A percentile compares a stretch with the other conserved stretches of the same genome.
Conservation (phyloP, 2,329 filamentous ascomycete species). For the Cladobotryum protrusum region DNA sequence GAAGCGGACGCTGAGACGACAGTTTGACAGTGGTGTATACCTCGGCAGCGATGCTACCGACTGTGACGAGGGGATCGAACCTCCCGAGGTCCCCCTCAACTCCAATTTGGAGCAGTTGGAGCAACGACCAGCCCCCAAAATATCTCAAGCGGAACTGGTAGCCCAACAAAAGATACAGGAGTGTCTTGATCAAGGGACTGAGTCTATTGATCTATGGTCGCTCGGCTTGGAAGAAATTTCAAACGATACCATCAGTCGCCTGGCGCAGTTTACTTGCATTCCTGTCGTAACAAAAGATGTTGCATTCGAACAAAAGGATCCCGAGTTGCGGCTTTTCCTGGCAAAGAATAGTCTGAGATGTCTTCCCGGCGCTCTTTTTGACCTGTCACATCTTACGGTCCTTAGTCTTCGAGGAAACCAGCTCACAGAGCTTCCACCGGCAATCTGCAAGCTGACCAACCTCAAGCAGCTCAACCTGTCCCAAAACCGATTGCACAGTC, state of each 20-base stretch:
- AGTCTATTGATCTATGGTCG: slow-evolving; percentile 57
- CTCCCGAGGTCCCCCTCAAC: slow-evolving; percentile 25
- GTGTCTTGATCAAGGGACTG: slow-evolving; percentile 53
- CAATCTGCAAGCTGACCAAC: slow-evolving; percentile 51
- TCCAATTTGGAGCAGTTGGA: slow-evolving; percentile 35
- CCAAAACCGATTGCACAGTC: slow-evolving; percentile 52
- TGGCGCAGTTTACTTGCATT: slow-evolving; percentile 49
- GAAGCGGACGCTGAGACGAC: slow-evolving; percentile 50
- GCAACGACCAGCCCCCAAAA: slow-evolving; percentile 21
- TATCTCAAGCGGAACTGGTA: slow-evolving; percentile 36
- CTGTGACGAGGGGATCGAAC: slow-evolving; percentile 33
- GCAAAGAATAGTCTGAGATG: slow-evolving; percentile 50
- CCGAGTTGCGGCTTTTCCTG: slow-evolving; percentile 55
- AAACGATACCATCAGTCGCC: slow-evolving; percentile 49
- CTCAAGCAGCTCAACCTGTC: slow-evolving; percentile 60
- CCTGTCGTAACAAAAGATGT: slow-evolving; percentile 50
- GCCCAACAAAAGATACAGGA: slow-evolving; percentile 42
- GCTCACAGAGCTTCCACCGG: slow-evolving; percentile 54
- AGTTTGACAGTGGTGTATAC: slow-evolving; percentile 64
- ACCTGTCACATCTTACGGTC: slow-evolving; percentile 54
- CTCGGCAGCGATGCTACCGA: slow-evolving; percentile 56
- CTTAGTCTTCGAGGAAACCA: slow-evolving; percentile 61
- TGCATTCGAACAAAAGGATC: slow-evolving; percentile 53
- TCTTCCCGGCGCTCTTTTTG: slow-evolving; percentile 56
- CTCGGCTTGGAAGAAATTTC: slow-evolving; percentile 48